phyloP scores from a whole-genome alignment of 257 asterid species.

The Euphrasia confusa region DNA sequence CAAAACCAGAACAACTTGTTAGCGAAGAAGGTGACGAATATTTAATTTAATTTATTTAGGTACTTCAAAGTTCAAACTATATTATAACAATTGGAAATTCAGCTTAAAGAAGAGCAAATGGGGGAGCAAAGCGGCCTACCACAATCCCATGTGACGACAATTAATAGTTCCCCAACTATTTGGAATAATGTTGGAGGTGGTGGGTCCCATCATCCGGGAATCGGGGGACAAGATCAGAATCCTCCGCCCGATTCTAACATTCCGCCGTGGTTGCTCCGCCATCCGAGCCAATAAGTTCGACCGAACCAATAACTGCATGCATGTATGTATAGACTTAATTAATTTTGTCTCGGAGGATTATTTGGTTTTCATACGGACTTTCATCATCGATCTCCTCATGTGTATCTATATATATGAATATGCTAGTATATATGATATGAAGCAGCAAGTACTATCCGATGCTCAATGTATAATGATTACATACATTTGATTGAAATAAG shows the following conservation, averaged over 20 bases:
- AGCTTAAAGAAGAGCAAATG: conserved; percentile 1
- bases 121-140: not conserved
- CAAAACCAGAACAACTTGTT: conserved; percentile 44
- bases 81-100: not conserved
- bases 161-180: not conserved
- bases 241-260: not conserved
- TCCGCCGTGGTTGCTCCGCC: conserved; percentile 5
- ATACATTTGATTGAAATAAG: too few species aligned
- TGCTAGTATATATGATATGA: too few species aligned
- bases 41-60: not conserved
- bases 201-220: not conserved
- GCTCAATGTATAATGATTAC: too few species aligned
- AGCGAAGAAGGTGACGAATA: conserved; percentile 44
- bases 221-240: not conserved
- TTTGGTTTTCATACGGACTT: too few species aligned
- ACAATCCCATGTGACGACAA: not conserved
- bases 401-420: too few species aligned
- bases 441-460: too few species aligned
- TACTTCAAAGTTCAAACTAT: not conserved
- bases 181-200: not conserved
- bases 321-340: too few species aligned
- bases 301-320: too few species aligned
- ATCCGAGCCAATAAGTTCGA: not conserved
- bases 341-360: too few species aligned
- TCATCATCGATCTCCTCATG: too few species aligned